Conservation (phyloP, 2,329 filamentous ascomycete genomes). For the Colletotrichum cordylinicola region DNA sequence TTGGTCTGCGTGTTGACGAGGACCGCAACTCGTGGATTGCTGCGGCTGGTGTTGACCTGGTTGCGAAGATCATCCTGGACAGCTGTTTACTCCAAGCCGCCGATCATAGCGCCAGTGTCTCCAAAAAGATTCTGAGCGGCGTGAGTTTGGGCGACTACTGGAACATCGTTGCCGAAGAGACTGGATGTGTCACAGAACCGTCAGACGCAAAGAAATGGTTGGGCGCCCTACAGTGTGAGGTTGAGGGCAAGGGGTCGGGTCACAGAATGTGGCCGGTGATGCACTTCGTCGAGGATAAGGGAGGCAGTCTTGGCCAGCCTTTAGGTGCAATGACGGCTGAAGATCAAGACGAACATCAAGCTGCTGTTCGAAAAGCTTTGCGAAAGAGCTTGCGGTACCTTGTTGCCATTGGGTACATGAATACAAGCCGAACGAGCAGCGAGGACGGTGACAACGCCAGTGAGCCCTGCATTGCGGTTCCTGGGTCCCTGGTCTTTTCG, state of each 20-base stretch:
- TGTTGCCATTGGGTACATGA: conserved; percentile 9
- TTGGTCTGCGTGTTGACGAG: conserved; percentile 14
- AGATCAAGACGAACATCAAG: background rate
- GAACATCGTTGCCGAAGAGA: conserved; percentile 20
- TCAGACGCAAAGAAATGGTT: background rate
- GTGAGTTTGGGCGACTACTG: conserved; percentile 25
- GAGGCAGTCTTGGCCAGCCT: background rate
- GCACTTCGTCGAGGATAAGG: conserved; percentile 23
- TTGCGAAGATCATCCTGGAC: conserved; percentile 19
- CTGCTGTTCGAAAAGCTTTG: background rate
- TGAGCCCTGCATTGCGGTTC: conserved; percentile 25
- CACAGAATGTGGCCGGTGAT: conserved; percentile 31
- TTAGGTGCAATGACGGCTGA: background rate
- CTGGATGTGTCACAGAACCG: background rate
- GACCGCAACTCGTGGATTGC: conserved; percentile 20
- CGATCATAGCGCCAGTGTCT: background rate
- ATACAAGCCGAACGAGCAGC: background rate
- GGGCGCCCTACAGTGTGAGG: conserved; percentile 1
- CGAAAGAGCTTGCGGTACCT: conserved; percentile 3
- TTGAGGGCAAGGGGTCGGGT: conserved; percentile 1
- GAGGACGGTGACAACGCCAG: background rate
- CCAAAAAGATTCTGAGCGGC: conserved; percentile 17
- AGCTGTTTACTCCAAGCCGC: background rate
- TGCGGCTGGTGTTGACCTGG: conserved; percentile 18
- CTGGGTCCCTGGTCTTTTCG: conserved; percentile 5